These are phyloP conservation scores for Fonsecaea pedrosoi DNA, from an alignment of 2,329 filamentous ascomycete genomes.

Conservation along the genomic window DNA sequence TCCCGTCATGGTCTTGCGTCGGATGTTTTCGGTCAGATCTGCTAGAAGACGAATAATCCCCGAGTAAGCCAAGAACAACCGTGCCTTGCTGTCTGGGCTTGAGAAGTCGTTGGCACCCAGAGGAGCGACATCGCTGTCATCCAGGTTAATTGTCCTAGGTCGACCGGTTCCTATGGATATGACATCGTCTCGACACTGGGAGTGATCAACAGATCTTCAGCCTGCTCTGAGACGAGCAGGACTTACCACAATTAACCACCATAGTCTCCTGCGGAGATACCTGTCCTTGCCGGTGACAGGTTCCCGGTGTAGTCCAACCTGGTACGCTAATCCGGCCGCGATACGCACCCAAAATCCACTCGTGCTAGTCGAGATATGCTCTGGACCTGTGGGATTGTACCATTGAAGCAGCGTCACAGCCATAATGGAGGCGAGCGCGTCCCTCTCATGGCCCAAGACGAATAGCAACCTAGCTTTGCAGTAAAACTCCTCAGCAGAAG, in stretches of 20 bases:
- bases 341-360: constrained; percentile 32
- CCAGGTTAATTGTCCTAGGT: constrained; percentile 28
- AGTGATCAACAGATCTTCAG: not conserved
- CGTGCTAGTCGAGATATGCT: constrained; percentile 31
- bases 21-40: constrained; percentile 29
- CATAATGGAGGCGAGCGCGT: constrained; percentile 44
- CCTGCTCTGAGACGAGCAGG: not conserved
- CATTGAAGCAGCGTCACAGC: constrained; percentile 41
- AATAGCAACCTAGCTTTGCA: constrained; percentile 22
- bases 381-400: constrained; percentile 31
- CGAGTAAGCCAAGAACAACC: constrained; percentile 27
- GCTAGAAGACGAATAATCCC: constrained; percentile 24
- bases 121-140: constrained; percentile 22
- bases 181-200: constrained; percentile 38
- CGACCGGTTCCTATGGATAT: constrained; percentile 29
- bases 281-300: constrained; percentile 5
- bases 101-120: constrained; percentile 23
- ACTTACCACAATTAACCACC: constrained; percentile 33
- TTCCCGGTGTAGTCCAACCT: constrained; percentile 32
- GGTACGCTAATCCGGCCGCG: constrained; percentile 28
- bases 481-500: constrained; percentile 22
- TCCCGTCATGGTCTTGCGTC: constrained; percentile 31
- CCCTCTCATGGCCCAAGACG: constrained; percentile 43
- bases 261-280: constrained; percentile 31
- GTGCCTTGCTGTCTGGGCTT: constrained; percentile 15